These are phyloP conservation scores for Camelina neglecta DNA, from an alignment of 345 rosid genomes.

Conservation along the genomic window DNA sequence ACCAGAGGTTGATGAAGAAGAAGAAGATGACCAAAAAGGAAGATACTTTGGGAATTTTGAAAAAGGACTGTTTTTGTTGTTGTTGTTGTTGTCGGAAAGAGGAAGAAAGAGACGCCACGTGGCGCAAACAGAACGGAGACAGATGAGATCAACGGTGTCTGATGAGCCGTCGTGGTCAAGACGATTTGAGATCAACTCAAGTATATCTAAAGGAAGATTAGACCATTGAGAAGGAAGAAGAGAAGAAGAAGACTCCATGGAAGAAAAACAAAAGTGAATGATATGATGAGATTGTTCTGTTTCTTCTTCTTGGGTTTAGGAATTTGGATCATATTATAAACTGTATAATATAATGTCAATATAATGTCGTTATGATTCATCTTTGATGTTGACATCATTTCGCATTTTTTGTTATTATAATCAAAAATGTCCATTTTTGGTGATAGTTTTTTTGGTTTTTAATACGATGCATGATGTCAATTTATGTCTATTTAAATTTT, in stretches of 20 bases:
- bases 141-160: slow-evolving; percentile 21
- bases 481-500: background rate
- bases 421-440: slow-evolving; percentile 20
- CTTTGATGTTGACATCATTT: slow-evolving; percentile 38
- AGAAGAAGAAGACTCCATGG: slow-evolving; percentile 32
- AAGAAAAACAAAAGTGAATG: background rate
- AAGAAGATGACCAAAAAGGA: slow-evolving; percentile 42
- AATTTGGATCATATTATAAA: slow-evolving; percentile 9
- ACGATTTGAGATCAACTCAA: slow-evolving; percentile 25
- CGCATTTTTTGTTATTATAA: background rate
- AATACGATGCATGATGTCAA: slow-evolving; percentile 7
- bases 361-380: slow-evolving; percentile 30
- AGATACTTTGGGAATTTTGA: slow-evolving; percentile 18
- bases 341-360: slow-evolving; percentile 8
- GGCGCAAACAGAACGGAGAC: slow-evolving; percentile 42
- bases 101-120: slow-evolving; percentile 40
- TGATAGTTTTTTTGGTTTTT: background rate
- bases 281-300: slow-evolving; percentile 1
- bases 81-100: slow-evolving; percentile 12
- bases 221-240: slow-evolving; percentile 34
- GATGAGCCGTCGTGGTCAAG: slow-evolving; percentile 26
- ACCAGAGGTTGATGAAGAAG: slow-evolving; percentile 29
- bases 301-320: slow-evolving; percentile 26
- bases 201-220: slow-evolving; percentile 38
- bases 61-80: slow-evolving; percentile 3